Percentiles rank a stretch among this genome's conserved stretches.
Conservation (phyloP, 2,329 filamentous ascomycete species). For the Purpureocillium lavendulum region DNA sequence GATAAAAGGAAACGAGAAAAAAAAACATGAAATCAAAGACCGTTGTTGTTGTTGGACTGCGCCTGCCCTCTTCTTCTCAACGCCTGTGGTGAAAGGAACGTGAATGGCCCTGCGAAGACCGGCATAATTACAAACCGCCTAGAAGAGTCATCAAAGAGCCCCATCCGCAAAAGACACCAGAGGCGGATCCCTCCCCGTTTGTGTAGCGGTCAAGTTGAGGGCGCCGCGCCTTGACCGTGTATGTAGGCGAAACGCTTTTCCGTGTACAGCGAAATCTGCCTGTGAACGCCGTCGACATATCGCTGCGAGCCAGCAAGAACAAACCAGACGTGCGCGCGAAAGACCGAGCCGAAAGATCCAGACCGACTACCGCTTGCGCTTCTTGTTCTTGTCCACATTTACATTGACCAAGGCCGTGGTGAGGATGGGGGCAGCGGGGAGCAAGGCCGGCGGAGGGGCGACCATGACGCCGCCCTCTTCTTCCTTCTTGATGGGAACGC, state of each 20-base stretch:
- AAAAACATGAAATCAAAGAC: background rate
- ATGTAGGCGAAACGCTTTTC: no score
- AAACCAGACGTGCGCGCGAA: background rate
- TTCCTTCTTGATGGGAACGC: constrained; percentile 53
- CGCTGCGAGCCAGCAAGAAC: constrained; percentile 3
- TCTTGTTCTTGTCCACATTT: constrained; percentile 48
- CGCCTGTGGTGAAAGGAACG: constrained; percentile 24
- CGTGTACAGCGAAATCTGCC: no score
- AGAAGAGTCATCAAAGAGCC: constrained; percentile 18
- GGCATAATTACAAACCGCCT: constrained; percentile 30
- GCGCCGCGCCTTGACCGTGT: background rate
- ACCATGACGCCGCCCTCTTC: constrained; percentile 27
- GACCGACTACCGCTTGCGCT: constrained; percentile 47
- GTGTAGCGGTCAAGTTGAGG: no score
- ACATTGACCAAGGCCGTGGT: constrained; percentile 21
- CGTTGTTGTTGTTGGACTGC: constrained; percentile 1
- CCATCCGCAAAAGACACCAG: constrained; percentile 7
- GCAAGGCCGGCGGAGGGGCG: constrained; percentile 27
- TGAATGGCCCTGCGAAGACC: constrained; percentile 24
- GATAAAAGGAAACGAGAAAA: constrained; percentile 5
- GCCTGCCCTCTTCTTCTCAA: constrained; percentile 17
- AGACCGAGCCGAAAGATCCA: background rate
- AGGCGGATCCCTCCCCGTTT: background rate
- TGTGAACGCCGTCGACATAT: no score
- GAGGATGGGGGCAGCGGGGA: constrained; percentile 36